phyloP scores from a whole-genome alignment of 495 filamentous ascomycete species.

The Cercophora sp. region DNA sequence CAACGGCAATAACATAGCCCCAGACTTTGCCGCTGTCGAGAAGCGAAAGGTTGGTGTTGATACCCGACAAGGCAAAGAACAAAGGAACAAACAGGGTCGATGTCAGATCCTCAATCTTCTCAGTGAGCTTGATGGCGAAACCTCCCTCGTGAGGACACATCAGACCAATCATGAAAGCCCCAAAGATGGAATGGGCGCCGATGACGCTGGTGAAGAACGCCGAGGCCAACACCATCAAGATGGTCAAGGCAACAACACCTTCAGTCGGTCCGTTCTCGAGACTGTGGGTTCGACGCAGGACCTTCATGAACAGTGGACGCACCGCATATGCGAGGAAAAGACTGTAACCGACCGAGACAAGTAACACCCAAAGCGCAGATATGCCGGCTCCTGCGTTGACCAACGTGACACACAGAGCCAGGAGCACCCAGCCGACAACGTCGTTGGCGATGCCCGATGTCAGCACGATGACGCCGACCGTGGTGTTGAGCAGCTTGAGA shows the following conservation, averaged over 20 bases:
- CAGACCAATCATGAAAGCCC: slow-evolving; percentile 76
- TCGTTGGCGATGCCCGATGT: slow-evolving; percentile 93
- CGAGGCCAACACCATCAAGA: slow-evolving; percentile 73
- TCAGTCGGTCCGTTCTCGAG: slow-evolving; percentile 85
- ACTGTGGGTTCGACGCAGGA: slow-evolving; percentile 65
- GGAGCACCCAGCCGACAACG: slow-evolving; percentile 81
- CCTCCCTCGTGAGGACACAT: slow-evolving; percentile 90
- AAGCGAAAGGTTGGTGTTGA: slow-evolving; percentile 81
- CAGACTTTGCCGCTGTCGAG: slow-evolving; percentile 76
- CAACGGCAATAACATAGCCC: slow-evolving; percentile 87
- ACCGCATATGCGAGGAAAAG: slow-evolving; percentile 72
- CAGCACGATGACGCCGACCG: slow-evolving; percentile 82
- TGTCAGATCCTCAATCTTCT: slow-evolving; percentile 90
- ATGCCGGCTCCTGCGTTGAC: slow-evolving; percentile 83
- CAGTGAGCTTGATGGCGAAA: slow-evolving; percentile 86
- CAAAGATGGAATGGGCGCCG: slow-evolving; percentile 80
- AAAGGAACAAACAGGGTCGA: slow-evolving; percentile 78
- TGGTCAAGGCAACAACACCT: slow-evolving; percentile 70
- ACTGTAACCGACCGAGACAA: slow-evolving; percentile 67
- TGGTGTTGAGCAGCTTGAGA: slow-evolving; percentile 75
- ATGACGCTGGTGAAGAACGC: slow-evolving; percentile 86
- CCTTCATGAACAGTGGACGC: slow-evolving; percentile 68
- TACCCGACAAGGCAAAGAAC: slow-evolving; percentile 89
- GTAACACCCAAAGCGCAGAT: slow-evolving; percentile 76
- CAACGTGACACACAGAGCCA: slow-evolving; percentile 85